Conservation (phyloP, 2,329 filamentous ascomycete species). For the Aspergillus glaucus region DNA sequence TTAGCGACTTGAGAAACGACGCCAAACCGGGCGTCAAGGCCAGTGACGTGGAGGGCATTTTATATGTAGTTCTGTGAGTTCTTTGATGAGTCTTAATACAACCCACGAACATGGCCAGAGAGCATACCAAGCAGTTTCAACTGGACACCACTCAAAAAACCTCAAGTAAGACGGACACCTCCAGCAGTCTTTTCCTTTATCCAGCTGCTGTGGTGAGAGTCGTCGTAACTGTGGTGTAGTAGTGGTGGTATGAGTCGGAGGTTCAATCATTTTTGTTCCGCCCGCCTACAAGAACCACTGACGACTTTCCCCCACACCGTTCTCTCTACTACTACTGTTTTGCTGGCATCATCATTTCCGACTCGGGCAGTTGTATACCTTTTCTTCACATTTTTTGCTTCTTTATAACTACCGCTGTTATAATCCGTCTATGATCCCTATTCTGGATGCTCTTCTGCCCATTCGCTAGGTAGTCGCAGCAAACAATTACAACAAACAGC, state of each 20-base stretch:
- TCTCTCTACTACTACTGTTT: background rate
- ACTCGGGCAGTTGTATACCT: background rate
- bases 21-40: conserved; percentile 66
- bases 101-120: background rate
- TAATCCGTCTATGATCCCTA: background rate
- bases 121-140: too few relatives aligned
- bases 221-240: background rate
- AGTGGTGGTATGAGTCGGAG: background rate
- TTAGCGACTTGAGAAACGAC: conserved; percentile 73
- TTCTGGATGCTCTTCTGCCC: background rate
- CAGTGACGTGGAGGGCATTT: conserved; percentile 54
- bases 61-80: background rate
- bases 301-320: background rate
- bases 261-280: background rate
- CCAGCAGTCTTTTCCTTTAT: background rate
- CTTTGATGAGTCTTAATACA: background rate
- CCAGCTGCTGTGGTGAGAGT: background rate
- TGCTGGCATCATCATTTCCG: background rate
- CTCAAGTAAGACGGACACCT: too few relatives aligned
- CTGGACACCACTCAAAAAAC: too few relatives aligned
- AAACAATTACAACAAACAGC: background rate
- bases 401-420: background rate
- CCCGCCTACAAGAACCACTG: background rate
- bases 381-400: background rate
- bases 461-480: background rate